Evolutionary conservation across 805 yeast genomes (phyloP), one percentile per base, ranked within the genome.

Genomic region (Teunomyces lycoperdinae): DNA sequence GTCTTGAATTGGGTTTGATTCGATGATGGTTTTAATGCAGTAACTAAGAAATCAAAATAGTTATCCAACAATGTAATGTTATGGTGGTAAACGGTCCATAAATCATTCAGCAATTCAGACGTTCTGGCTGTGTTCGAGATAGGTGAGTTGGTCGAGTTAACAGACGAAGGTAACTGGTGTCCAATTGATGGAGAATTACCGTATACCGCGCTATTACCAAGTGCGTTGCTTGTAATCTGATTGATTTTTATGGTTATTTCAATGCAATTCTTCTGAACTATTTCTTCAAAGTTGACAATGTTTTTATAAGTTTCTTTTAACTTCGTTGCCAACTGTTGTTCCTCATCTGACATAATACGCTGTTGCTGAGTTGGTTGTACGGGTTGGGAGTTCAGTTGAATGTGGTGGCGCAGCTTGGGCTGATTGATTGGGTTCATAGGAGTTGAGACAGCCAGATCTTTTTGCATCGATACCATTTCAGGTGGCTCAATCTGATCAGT

Each of bases 231-330:
- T 38, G 65, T 51, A 35, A 63, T 55, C 46, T 70, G 71, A 50
- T 64, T 67, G 43, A 86, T 57, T 70, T 83, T 62, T 66, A 77
- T 60, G 67, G 85, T 67, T 64, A 77, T 64, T 60, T 82, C 76
- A 59, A 80, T 74, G 59, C 89, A 87, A 52, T 83, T 82, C 53
- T 83, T 84, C 61, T 85, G 90, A 16, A 85, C 80, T 47, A 80
- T 80, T 48, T 81, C 81, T 67, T 85, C 91, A 51, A 79, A 76
- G 52, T 80, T 79, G 41, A 85, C 82, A 35, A 85, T 86, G 44
- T 78, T 73, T 56, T 84, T 84, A 63, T 85, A 86, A 3, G 89
- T 84, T 58, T 85, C 90, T 62, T 86, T 89, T 24, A 86, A 63
- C 59, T 85, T 85, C 2, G 85, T 73, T 2, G 88, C 88, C 42